Percentiles rank a stretch among this genome's conserved stretches.
Evolutionary conservation across 2,329 filamentous ascomycete species (phyloP).

Genomic region (Zymoseptoria pseudotritici): DNA sequence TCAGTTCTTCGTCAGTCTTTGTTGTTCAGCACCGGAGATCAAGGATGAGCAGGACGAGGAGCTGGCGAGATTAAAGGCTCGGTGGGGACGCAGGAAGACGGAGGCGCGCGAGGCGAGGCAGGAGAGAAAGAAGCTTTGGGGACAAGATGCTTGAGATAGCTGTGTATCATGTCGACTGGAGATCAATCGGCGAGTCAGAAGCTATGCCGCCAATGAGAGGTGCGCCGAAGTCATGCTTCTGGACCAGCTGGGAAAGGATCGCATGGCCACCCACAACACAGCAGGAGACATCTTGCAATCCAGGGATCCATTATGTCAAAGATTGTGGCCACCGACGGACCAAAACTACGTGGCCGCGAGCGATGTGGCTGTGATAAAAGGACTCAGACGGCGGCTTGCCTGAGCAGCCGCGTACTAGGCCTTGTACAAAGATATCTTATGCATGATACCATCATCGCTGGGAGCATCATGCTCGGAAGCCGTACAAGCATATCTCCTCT

Average conservation of each 20-base stretch:
- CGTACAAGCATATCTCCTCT: background rate
- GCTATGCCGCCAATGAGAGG: background rate
- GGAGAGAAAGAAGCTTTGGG: constrained; percentile 55
- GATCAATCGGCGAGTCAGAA: background rate
- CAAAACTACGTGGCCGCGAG: background rate
- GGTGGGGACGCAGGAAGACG: constrained; percentile 54
- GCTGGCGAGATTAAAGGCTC: constrained; percentile 48
- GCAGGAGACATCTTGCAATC: background rate
- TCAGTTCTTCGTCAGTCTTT: constrained; percentile 54
- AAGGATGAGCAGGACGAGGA: constrained; percentile 37
- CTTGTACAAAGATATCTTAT: background rate
- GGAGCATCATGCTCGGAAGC: background rate
- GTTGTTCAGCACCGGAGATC: constrained; percentile 44
- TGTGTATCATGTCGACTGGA: background rate
- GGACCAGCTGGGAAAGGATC: background rate
- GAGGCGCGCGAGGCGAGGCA: constrained; percentile 55
- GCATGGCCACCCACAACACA: background rate
- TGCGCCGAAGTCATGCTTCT: background rate
- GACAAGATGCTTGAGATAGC: constrained; percentile 44
- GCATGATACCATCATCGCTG: background rate
- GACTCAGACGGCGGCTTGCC: background rate
- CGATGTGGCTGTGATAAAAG: background rate
- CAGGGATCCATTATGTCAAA: background rate
- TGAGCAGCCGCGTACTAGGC: background rate
- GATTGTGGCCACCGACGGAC: background rate